Evolutionary conservation across 2,329 filamentous ascomycete genomes (phyloP).

Genomic region (Scedosporium aurantiacum): DNA sequence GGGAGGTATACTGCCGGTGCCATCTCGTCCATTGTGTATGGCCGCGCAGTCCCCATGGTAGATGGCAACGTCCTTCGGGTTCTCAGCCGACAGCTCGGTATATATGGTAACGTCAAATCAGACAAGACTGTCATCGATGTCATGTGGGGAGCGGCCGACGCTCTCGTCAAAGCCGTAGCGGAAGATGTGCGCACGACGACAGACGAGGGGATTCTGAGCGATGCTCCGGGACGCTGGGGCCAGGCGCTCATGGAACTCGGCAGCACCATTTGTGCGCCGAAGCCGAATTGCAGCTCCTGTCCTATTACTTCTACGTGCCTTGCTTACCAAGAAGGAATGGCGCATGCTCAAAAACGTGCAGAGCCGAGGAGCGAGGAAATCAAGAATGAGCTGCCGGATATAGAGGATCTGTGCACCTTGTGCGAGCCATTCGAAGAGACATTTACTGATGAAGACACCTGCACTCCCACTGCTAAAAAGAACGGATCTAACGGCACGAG

Average conservation of each 20-base stretch:
- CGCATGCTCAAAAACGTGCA: constrained; percentile 15
- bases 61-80: constrained; percentile 54
- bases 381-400: constrained; percentile 22
- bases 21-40: constrained; percentile 52
- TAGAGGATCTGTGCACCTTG: constrained; percentile 38
- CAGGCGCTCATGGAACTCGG: constrained; percentile 57
- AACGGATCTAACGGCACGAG: background rate
- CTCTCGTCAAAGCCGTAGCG: constrained; percentile 41
- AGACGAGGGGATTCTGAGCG: constrained; percentile 22
- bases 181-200: constrained; percentile 19
- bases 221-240: constrained; percentile 49
- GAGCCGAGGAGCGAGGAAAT: background rate
- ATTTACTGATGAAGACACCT: constrained; percentile 12
- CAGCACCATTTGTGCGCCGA: constrained; percentile 49
- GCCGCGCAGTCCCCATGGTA: constrained; percentile 46
- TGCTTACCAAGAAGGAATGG: constrained; percentile 35
- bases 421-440: constrained; percentile 36
- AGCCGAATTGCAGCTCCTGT: constrained; percentile 42
- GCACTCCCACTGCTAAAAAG: background rate
- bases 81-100: constrained; percentile 46
- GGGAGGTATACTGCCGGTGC: constrained; percentile 53
- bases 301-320: constrained; percentile 41
- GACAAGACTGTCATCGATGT: constrained; percentile 40
- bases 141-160: constrained; percentile 47
- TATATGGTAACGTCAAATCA: constrained; percentile 45